Conservation (phyloP, 2,329 filamentous ascomycete species). For the Aureobasidium sp. region DNA sequence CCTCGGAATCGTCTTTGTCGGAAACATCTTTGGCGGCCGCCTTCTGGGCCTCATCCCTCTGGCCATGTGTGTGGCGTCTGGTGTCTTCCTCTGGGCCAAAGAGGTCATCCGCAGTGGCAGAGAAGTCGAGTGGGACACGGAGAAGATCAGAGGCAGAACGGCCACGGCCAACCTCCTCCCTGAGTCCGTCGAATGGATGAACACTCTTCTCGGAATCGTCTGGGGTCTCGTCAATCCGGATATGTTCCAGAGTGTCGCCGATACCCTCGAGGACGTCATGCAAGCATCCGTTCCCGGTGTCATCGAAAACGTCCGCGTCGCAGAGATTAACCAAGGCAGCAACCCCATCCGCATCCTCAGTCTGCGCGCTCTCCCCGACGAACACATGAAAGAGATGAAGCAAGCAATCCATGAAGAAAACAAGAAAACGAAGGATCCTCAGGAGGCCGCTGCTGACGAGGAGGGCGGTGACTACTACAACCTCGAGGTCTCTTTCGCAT, state of each 20-base stretch:
- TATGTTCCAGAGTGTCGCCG: constrained; percentile 87
- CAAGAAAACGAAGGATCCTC: constrained; percentile 71
- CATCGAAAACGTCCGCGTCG: constrained; percentile 90
- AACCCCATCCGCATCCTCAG: constrained; percentile 87
- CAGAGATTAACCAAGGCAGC: constrained; percentile 87
- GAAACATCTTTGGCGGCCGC: constrained; percentile 70
- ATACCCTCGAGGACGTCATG: constrained; percentile 94
- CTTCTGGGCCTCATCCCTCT: constrained; percentile 71
- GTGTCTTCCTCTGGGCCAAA: constrained; percentile 83
- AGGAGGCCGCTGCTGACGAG: constrained; percentile 82
- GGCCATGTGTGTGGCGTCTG: constrained; percentile 63
- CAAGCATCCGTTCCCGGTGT: constrained; percentile 85
- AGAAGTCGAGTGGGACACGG: constrained; percentile 80
- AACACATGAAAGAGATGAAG: constrained; percentile 74
- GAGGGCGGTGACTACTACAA: constrained; percentile 92
- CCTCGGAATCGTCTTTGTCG: constrained; percentile 65
- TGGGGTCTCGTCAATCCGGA: constrained; percentile 94
- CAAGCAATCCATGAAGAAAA: constrained; percentile 72
- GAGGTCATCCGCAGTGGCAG: constrained; percentile 76
- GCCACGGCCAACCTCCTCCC: constrained; percentile 84
- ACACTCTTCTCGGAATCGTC: constrained; percentile 72
- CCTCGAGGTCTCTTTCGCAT: constrained; percentile 81
- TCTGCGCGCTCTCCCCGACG: constrained; percentile 76
- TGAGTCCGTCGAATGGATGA: constrained; percentile 91
- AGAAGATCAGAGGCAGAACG: constrained; percentile 75